These are phyloP conservation scores for Carpinus fangiana DNA, from an alignment of 306 rosid genomes.

Conservation along the genomic window DNA sequence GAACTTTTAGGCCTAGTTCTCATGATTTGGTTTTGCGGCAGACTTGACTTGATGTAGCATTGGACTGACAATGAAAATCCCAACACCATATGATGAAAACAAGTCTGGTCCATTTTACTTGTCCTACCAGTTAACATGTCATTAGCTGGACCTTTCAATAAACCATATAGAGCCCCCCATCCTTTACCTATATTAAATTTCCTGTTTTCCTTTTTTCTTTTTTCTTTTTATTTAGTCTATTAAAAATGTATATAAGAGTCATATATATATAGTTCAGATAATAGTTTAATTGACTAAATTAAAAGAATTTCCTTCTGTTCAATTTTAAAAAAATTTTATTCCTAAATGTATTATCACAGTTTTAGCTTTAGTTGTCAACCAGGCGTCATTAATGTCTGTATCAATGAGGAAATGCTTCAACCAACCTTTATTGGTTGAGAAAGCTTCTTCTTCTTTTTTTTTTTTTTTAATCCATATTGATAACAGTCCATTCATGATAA, in stretches of 20 bases:
- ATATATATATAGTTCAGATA: too few relatives aligned
- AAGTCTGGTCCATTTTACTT: not conserved
- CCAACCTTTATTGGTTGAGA: not conserved
- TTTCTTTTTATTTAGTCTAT: too few relatives aligned
- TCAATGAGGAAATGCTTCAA: not conserved
- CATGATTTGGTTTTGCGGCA: not conserved
- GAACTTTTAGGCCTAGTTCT: not conserved
- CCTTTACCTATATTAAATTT: not conserved
- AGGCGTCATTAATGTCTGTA: too few relatives aligned
- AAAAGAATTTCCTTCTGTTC: too few relatives aligned
- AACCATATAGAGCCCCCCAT: not conserved
- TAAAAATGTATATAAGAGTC: too few relatives aligned
- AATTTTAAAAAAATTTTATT: too few relatives aligned
- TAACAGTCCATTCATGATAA: too few relatives aligned
- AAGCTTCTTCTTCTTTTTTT: not conserved
- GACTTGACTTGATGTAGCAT: not conserved
- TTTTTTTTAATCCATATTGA: not conserved
- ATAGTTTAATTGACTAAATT: too few relatives aligned
- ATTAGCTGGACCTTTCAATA: not conserved
- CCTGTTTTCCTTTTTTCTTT: too few relatives aligned
- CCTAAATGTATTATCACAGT: too few relatives aligned
- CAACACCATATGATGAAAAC: not conserved
- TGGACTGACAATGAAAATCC: not conserved
- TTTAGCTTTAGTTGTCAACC: too few relatives aligned
- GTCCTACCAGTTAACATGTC: not conserved